A percentile compares a stretch with the other conserved stretches of the same genome.
Evolutionary conservation across 495 filamentous ascomycete genomes (phyloP).

Genomic region (Talaromyces wortmannii): DNA sequence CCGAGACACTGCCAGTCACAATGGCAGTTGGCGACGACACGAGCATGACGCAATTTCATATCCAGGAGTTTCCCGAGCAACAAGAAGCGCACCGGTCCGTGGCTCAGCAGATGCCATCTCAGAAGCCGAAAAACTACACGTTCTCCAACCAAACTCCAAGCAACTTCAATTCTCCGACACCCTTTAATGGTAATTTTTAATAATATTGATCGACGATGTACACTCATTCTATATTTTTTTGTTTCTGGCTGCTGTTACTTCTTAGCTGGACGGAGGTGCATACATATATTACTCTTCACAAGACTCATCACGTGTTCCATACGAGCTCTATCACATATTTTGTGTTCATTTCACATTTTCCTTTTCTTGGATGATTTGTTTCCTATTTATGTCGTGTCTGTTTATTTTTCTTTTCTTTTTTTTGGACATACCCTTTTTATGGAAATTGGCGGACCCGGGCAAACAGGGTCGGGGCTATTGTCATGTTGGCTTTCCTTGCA

Average conservation of each 20-base stretch:
- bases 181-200: neutral
- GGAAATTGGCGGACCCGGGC: neutral
- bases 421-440: neutral
- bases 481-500: neutral
- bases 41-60: slow-evolving; percentile 33
- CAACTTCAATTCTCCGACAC: slow-evolving; percentile 18
- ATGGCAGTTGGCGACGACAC: slow-evolving; percentile 12
- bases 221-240: neutral
- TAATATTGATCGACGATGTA: neutral
- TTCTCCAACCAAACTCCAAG: slow-evolving; percentile 37
- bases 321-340: neutral
- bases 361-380: neutral
- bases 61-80: slow-evolving; percentile 38
- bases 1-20: slow-evolving; percentile 17
- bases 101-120: slow-evolving; percentile 31
- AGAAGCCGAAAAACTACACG: slow-evolving; percentile 35
- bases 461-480: neutral
- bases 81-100: slow-evolving; percentile 29
- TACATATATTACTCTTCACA: neutral
- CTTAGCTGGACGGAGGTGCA: neutral
- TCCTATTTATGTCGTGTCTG: neutral
- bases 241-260: neutral
- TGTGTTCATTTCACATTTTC: neutral
- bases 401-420: too few relatives aligned
- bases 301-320: neutral